Evolutionary conservation across 352 stramenopile species (phyloP).

Genomic region (Globisporangium parvum): DNA sequence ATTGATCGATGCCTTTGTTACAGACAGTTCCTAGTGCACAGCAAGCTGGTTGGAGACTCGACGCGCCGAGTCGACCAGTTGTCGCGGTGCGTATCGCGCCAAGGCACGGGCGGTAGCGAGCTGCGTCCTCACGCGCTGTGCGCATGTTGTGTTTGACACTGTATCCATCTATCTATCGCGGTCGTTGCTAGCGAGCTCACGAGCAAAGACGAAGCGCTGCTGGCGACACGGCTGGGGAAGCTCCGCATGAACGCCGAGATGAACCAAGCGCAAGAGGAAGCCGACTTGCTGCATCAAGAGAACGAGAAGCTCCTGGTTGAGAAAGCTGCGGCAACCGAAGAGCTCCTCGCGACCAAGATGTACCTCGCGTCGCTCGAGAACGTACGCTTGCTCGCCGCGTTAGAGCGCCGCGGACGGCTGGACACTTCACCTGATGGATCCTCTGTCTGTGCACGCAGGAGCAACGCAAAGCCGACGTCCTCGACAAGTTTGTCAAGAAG

Average conservation of each 20-base stretch:
- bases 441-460: conserved; percentile 20
- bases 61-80: conserved; percentile 57
- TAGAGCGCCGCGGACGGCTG: too few relatives aligned
- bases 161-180: background rate
- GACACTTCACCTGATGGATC: background rate
- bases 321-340: conserved; percentile 52
- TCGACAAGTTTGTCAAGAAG: conserved; percentile 75
- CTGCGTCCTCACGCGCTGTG: background rate
- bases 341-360: conserved; percentile 61
- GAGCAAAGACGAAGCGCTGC: conserved; percentile 46
- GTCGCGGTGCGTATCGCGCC: too few relatives aligned
- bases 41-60: conserved; percentile 56
- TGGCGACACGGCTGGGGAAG: conserved; percentile 43
- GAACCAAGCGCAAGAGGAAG: conserved; percentile 47
- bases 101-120: too few relatives aligned
- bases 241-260: conserved; percentile 48
- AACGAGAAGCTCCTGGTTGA: conserved; percentile 62
- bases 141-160: background rate
- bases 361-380: conserved; percentile 65
- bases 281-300: conserved; percentile 45
- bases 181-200: conserved; percentile 32
- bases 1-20: background rate
- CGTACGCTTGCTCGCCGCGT: conserved; percentile 12
- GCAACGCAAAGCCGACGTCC: conserved; percentile 67
- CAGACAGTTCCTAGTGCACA: conserved; percentile 62